Evolutionary conservation across 805 yeast genomes (phyloP), one percentile per base, ranked within the genome.

Genomic region (Starmerella apis): DNA sequence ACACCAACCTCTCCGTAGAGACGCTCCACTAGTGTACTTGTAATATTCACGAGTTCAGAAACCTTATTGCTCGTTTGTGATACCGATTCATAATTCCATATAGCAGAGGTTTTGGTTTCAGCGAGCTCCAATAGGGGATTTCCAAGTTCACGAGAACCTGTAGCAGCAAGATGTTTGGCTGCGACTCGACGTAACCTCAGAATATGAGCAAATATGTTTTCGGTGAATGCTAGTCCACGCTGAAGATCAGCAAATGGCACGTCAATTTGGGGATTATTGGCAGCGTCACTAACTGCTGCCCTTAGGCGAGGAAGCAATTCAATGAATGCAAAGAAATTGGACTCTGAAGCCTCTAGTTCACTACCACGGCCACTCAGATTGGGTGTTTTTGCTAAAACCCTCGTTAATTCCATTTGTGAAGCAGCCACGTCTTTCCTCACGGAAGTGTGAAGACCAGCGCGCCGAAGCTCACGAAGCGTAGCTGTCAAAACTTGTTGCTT

Each of bases 291-390:
- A 10, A 81, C 79, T 2, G 84, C 68, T 18, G 80, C 74, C 59
- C 95, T 74, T 50, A 90, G 68, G 42, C 90, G 72, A 3, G 96
- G 96, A 39, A 90, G 65, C 24, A 88, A 61, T 58, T 92, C 97
- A 32, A 92, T 65, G 8, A 86, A 64, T 52, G 85, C 72, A 68
- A 76, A 83, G 66, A 78, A 87, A 57, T 76, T 75, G 0, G 62
- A 56, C 0, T 71, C 71, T 11, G 68, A 68, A 22, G 35, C 56
- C 49, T 2, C 72, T 54, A 19, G 1, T 8, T 18, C 14, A 2
- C 24, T 16, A 8, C 14, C 13, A 3, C 23, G 4, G 23, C 16
- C 3, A 2, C 41, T 23, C 48, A 82, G 73, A 2, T 80, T 67
- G 6, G 65, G 68, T 6, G 80, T 65, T 28, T 71, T 71, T 0